Conservation (phyloP, 164 flowering plant genomes). For the Chimonanthus praecox region DNA sequence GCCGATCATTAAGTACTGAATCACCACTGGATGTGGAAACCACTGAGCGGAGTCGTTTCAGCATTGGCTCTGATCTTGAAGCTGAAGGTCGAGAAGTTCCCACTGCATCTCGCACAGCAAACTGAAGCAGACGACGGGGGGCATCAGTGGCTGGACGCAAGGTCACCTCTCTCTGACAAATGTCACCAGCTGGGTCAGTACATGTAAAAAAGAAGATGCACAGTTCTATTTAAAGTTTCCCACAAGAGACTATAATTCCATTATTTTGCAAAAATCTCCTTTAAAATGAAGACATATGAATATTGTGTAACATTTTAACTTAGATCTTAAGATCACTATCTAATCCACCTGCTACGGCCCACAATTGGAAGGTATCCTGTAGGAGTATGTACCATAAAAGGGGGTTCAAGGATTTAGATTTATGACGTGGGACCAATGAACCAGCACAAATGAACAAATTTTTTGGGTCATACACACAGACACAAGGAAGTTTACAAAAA, state of each 20-base stretch:
- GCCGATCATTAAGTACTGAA: constrained; percentile 26
- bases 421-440: too few relatives aligned
- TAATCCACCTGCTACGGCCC: too few relatives aligned
- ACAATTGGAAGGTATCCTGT: too few relatives aligned
- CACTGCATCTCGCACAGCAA: constrained; percentile 93
- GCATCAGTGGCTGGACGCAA: constrained; percentile 41
- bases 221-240: not conserved
- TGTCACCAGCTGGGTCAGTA: constrained; percentile 11
- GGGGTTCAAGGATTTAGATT: too few relatives aligned
- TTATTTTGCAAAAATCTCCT: not conserved
- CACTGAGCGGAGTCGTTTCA: constrained; percentile 82
- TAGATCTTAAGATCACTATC: too few relatives aligned
- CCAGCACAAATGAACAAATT: too few relatives aligned
- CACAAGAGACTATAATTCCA: not conserved
- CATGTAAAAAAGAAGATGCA: not conserved
- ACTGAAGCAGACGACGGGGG: constrained; percentile 79
- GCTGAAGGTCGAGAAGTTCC: constrained; percentile 45
- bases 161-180: constrained; percentile 44
- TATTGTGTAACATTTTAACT: too few relatives aligned
- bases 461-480: too few relatives aligned
- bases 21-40: constrained; percentile 58
- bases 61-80: constrained; percentile 32
- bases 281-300: not conserved
- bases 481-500: too few relatives aligned
- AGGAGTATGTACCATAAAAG: too few relatives aligned